Percentiles rank a stretch among this genome's conserved stretches.
Evolutionary conservation across 345 rosid species (phyloP).

Genomic region (Eucalyptus albens): DNA sequence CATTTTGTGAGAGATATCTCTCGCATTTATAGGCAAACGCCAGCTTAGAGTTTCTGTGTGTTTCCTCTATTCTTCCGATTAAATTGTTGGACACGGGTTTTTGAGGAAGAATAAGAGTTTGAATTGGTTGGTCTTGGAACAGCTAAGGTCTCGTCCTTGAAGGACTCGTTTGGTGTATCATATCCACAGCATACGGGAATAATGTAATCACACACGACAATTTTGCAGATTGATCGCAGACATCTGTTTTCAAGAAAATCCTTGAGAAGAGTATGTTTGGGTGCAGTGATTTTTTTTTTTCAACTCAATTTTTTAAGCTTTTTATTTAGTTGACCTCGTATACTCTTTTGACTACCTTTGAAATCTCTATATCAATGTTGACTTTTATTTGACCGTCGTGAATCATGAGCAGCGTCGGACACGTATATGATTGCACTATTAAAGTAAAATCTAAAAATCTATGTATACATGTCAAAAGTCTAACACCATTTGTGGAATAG

Average conservation of each 20-base stretch:
- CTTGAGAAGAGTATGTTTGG: background rate
- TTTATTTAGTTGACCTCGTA: too few relatives aligned
- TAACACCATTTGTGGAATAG: too few relatives aligned
- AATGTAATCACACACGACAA: background rate
- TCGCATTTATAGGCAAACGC: background rate
- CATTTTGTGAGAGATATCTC: too few relatives aligned
- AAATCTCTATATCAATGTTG: too few relatives aligned
- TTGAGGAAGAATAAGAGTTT: background rate
- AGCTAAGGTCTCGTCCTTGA: background rate
- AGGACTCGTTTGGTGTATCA: background rate
- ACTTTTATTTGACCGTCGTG: background rate
- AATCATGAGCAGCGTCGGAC: background rate
- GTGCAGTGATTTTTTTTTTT: background rate
- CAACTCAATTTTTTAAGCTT: too few relatives aligned
- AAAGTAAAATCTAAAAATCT: background rate
- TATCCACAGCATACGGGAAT: background rate
- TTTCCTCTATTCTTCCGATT: background rate
- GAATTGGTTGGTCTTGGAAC: background rate
- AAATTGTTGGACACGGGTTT: too few relatives aligned
- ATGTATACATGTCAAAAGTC: too few relatives aligned
- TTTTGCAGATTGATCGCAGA: background rate
- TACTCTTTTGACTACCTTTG: too few relatives aligned
- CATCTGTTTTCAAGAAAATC: background rate
- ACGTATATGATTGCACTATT: background rate
- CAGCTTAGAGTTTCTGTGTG: background rate